These are phyloP conservation scores for Ceratocystis eucalypticola DNA, from an alignment of 2,329 filamentous ascomycete species.

Conservation along the genomic window DNA sequence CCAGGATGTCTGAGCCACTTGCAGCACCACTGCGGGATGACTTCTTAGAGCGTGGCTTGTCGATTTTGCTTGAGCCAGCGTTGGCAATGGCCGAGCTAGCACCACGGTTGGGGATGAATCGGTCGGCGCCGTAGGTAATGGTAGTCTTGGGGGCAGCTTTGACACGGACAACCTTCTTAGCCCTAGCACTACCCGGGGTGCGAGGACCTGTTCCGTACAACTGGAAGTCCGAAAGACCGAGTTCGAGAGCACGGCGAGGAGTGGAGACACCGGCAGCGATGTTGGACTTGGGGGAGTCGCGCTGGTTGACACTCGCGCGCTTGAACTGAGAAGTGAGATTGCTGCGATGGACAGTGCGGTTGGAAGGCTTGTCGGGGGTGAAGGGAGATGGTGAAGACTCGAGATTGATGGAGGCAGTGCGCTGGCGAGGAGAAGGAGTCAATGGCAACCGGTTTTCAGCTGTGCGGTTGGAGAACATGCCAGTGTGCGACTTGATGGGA, in stretches of 20 bases:
- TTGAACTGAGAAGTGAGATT: conserved; percentile 70
- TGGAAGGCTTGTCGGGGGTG: conserved; percentile 54
- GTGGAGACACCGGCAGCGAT: conserved; percentile 64
- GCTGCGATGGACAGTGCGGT: conserved; percentile 61
- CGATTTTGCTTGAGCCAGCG: conserved; percentile 69
- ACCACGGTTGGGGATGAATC: conserved; percentile 88
- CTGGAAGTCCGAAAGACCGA: conserved; percentile 85
- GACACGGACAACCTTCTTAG: conserved; percentile 43
- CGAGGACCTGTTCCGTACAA: conserved; percentile 68
- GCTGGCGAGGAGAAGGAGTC: conserved; percentile 73
- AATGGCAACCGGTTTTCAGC: conserved; percentile 90
- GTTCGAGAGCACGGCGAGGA: conserved; percentile 69
- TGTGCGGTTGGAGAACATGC: conserved; percentile 81
- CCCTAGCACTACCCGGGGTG: conserved; percentile 44
- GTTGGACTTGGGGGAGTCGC: conserved; percentile 93
- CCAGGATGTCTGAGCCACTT: conserved; percentile 51
- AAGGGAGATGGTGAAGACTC: conserved; percentile 70
- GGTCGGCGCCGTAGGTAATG: conserved; percentile 66
- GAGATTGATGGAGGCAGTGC: conserved; percentile 37
- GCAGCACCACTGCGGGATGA: conserved; percentile 45
- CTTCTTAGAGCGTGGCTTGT: conserved; percentile 60
- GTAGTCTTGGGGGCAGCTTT: conserved; percentile 61
- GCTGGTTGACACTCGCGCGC: conserved; percentile 52
- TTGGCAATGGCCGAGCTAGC: conserved; percentile 82
- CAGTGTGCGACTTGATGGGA: conserved; percentile 86